phyloP scores from a whole-genome alignment of 768 basidiomycete species.

The Amanita thiersii region DNA sequence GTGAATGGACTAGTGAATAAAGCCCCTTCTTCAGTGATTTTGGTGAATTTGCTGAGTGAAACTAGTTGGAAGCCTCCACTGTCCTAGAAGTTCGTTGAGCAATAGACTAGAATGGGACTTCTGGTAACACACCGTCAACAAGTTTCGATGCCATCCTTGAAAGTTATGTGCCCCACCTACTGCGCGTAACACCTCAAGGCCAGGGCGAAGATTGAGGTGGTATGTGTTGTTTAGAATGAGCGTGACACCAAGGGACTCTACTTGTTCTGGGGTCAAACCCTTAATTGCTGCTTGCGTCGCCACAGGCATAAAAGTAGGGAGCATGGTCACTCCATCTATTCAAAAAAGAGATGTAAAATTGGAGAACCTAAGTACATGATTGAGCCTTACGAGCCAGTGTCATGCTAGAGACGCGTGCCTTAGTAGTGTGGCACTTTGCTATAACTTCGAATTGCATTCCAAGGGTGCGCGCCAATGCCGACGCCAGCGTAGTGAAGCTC shows the following conservation, averaged over 20 bases:
- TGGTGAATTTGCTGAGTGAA: conserved; percentile 75
- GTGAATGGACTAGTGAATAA: conserved; percentile 79
- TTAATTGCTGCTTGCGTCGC: conserved; percentile 92
- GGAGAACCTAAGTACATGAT: conserved; percentile 5
- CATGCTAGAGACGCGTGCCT: conserved; percentile 82
- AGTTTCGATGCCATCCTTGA: conserved; percentile 81
- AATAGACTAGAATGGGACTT: not conserved
- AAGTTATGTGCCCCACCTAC: conserved; percentile 86
- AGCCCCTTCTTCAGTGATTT: conserved; percentile 85
- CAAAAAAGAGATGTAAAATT: conserved; percentile 3
- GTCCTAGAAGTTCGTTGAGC: conserved; percentile 38
- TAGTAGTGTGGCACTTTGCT: conserved; percentile 74
- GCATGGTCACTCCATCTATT: conserved; percentile 75
- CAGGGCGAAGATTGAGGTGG: conserved; percentile 82
- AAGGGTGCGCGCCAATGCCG: conserved; percentile 4
- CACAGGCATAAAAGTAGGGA: conserved; percentile 92
- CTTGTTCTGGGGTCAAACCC: conserved; percentile 80
- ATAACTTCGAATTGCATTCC: conserved; percentile 78
- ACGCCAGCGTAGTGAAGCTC: not conserved
- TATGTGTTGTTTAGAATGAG: conserved; percentile 89
- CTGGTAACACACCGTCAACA: conserved; percentile 60
- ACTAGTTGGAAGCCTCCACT: conserved; percentile 90
- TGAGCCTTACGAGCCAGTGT: conserved; percentile 62
- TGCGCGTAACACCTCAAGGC: conserved; percentile 60
- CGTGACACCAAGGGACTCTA: conserved; percentile 73